Conservation (phyloP, 495 filamentous ascomycete species). For the Aspergillus funiculosus region DNA sequence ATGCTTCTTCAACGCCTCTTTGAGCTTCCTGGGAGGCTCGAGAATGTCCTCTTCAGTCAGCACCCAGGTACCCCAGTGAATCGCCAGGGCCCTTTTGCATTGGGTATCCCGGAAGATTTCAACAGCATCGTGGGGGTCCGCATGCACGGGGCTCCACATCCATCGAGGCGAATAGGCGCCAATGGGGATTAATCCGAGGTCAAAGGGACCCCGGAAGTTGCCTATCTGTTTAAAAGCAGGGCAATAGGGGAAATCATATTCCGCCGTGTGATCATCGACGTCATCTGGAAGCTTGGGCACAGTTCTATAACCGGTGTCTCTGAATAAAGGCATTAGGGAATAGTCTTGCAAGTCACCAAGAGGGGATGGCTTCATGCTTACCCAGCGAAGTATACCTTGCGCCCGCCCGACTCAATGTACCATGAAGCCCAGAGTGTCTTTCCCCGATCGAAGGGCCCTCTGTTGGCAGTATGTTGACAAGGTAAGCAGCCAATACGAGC, state of each 20-base stretch:
- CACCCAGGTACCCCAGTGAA: slow-evolving; percentile 95
- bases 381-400: slow-evolving; percentile 44
- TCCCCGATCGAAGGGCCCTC: slow-evolving; percentile 60
- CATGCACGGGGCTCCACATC: slow-evolving; percentile 75
- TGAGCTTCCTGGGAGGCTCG: slow-evolving; percentile 74
- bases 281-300: slow-evolving; percentile 64
- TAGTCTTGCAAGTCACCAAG: slow-evolving; percentile 12
- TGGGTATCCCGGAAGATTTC: slow-evolving; percentile 86
- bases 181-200: slow-evolving; percentile 91
- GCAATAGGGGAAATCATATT: slow-evolving; percentile 66
- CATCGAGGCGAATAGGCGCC: slow-evolving; percentile 82
- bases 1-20: slow-evolving; percentile 64
- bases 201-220: slow-evolving; percentile 74
- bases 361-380: slow-evolving; percentile 22
- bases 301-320: slow-evolving; percentile 74
- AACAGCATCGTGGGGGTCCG: slow-evolving; percentile 81
- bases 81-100: slow-evolving; percentile 77
- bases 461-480: slow-evolving; percentile 74
- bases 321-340: slow-evolving; percentile 7
- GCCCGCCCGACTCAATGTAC: slow-evolving; percentile 65
- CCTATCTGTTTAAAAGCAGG: slow-evolving; percentile 89
- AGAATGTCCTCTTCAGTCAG: slow-evolving; percentile 80
- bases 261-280: slow-evolving; percentile 66
- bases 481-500: slow-evolving; percentile 80
- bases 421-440: slow-evolving; percentile 85